These are phyloP conservation scores for Kodamaea plutei DNA, from an alignment of 1,139 yeast genomes.

Conservation along the genomic window DNA sequence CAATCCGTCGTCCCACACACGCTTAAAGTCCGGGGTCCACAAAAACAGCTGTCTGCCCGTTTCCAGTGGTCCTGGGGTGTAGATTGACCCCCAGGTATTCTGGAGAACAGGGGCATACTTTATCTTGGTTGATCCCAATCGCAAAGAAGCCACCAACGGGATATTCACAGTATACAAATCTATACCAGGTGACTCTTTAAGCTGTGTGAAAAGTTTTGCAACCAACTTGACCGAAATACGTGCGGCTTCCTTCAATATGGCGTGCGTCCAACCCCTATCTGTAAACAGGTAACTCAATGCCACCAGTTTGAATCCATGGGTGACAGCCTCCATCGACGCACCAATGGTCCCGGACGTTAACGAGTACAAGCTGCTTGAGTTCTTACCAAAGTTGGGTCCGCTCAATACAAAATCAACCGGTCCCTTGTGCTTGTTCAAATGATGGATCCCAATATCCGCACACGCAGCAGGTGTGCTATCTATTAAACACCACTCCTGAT, in stretches of 20 bases:
- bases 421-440: constrained; percentile 47
- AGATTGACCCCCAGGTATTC: constrained; percentile 73
- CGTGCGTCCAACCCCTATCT: constrained; percentile 48
- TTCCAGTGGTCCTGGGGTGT: constrained; percentile 22
- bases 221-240: constrained; percentile 61
- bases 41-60: constrained; percentile 41
- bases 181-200: constrained; percentile 45
- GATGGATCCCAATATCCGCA: constrained; percentile 84
- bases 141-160: constrained; percentile 58
- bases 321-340: constrained; percentile 92
- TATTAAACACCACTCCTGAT: constrained; percentile 78
- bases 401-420: constrained; percentile 83
- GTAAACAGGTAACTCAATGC: constrained; percentile 83
- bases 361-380: constrained; percentile 85
- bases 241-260: constrained; percentile 63
- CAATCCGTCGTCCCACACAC: constrained; percentile 59
- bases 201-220: constrained; percentile 51
- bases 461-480: constrained; percentile 97
- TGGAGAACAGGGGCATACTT: constrained; percentile 72
- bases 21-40: constrained; percentile 83
- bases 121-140: constrained; percentile 52
- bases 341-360: constrained; percentile 96
- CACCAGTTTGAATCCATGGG: constrained; percentile 69
- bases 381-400: constrained; percentile 95
- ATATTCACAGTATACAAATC: constrained; percentile 83